phyloP scores from a whole-genome alignment of 108 stramenopile genomes.

The Skeletonema costatum region DNA sequence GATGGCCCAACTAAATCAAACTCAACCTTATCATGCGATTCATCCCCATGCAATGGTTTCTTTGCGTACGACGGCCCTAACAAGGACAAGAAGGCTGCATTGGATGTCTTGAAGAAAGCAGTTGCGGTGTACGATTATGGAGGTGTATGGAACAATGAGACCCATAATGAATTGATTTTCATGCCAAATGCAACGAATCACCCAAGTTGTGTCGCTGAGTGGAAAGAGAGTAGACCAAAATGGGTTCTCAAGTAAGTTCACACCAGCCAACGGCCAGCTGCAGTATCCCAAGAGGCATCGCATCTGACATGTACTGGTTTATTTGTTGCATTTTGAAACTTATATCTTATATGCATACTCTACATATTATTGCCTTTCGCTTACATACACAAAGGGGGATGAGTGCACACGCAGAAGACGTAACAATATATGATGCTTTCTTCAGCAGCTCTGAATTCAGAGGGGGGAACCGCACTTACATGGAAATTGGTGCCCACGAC shows the following conservation, averaged over 20 bases:
- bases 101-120: neutral
- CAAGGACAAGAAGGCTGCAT: neutral
- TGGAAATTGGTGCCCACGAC: conserved; percentile 66
- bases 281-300: neutral
- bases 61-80: conserved; percentile 15
- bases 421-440: conserved; percentile 27
- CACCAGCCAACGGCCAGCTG: no score
- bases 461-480: conserved; percentile 20
- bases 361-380: neutral
- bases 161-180: conserved; percentile 9
- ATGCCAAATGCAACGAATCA: conserved; percentile 15
- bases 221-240: conserved; percentile 12
- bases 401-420: conserved; percentile 22
- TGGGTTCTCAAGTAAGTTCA: conserved; percentile 22
- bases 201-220: conserved; percentile 11
- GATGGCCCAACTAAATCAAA: neutral
- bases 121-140: conserved; percentile 15
- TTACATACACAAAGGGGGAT: conserved; percentile 4
- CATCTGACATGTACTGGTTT: neutral
- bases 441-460: conserved; percentile 15
- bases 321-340: neutral
- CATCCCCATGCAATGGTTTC: conserved; percentile 25
- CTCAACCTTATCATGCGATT: conserved; percentile 8
- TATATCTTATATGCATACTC: neutral
- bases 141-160: neutral